Percentiles rank a stretch among this genome's conserved stretches.
phyloP scores from a whole-genome alignment of 805 yeast genomes.

The Starmerella apis region DNA sequence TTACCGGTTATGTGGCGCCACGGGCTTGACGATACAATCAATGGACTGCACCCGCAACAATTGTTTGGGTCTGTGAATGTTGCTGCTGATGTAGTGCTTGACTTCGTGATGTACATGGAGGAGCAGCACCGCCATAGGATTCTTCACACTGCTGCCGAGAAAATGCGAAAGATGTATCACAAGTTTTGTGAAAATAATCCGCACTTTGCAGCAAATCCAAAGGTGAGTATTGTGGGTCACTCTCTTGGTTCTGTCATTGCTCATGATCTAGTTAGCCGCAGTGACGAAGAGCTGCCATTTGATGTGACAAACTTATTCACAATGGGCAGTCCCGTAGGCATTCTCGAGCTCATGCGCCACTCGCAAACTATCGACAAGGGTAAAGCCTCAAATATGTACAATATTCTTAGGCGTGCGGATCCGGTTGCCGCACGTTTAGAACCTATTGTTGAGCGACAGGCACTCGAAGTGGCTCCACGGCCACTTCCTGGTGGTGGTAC shows the following conservation, averaged over 20 bases:
- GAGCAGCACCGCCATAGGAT: conserved; percentile 55
- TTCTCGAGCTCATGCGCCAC: conserved; percentile 64
- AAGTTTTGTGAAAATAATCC: conserved; percentile 57
- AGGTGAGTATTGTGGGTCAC: conserved; percentile 78
- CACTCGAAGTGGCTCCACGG: conserved; percentile 45
- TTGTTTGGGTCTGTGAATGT: conserved; percentile 36
- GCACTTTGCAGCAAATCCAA: conserved; percentile 49
- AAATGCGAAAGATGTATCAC: conserved; percentile 53
- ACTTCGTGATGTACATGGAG: conserved; percentile 65
- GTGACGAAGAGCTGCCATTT: conserved; percentile 45
- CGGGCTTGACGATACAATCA: conserved; percentile 15
- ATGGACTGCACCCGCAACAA: conserved; percentile 19
- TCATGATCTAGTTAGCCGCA: conserved; percentile 51
- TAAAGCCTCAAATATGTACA: conserved; percentile 54
- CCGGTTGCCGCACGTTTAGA: conserved; percentile 86
- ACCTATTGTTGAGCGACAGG: conserved; percentile 52
- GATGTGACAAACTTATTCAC: conserved; percentile 65
- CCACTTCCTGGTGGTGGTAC: conserved; percentile 45
- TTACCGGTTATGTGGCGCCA: conserved; percentile 91
- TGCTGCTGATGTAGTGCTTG: conserved; percentile 79
- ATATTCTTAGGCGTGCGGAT: conserved; percentile 81
- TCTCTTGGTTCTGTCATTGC: conserved; percentile 82
- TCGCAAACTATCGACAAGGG: conserved; percentile 29
- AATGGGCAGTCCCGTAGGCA: conserved; percentile 85
- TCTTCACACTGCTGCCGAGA: conserved; percentile 46